phyloP scores from a whole-genome alignment of 2,329 filamentous ascomycete genomes.

The Aspergillus pseudoglaucus region DNA sequence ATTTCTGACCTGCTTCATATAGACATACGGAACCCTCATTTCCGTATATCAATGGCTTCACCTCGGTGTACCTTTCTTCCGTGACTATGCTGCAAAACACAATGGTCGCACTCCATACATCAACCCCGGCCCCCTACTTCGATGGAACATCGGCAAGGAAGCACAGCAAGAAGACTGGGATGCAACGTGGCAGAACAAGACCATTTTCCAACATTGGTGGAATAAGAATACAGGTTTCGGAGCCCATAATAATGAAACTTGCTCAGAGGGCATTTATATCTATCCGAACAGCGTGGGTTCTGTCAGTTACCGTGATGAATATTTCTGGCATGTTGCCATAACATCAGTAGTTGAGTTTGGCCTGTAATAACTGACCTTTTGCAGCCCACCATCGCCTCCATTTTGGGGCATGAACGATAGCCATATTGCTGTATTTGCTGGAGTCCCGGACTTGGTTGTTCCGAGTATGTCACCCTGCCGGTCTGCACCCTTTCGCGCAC shows the following conservation, averaged over 20 bases:
- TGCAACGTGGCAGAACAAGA: slow-evolving; percentile 25
- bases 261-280: slow-evolving; percentile 27
- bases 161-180: slow-evolving; percentile 11
- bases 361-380: no score
- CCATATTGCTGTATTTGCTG: slow-evolving; percentile 18
- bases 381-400: background rate
- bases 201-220: slow-evolving; percentile 29
- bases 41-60: slow-evolving; percentile 15
- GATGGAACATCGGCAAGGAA: slow-evolving; percentile 13
- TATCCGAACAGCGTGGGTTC: slow-evolving; percentile 17
- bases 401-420: slow-evolving; percentile 16
- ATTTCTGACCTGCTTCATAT: background rate
- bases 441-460: slow-evolving; percentile 23
- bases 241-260: slow-evolving; percentile 14
- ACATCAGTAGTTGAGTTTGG: no score
- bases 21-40: slow-evolving; percentile 13
- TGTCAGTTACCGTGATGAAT: slow-evolving; percentile 15
- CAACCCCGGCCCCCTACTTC: slow-evolving; percentile 21
- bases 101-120: slow-evolving; percentile 21
- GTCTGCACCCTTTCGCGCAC: no score
- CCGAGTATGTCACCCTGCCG: slow-evolving; percentile 1
- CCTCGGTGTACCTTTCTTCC: slow-evolving; percentile 17
- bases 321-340: no score
- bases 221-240: slow-evolving; percentile 19
- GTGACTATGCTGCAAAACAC: slow-evolving; percentile 17